Conservation (phyloP, 1,284 basidiomycete species). For the Boletus sp. region DNA sequence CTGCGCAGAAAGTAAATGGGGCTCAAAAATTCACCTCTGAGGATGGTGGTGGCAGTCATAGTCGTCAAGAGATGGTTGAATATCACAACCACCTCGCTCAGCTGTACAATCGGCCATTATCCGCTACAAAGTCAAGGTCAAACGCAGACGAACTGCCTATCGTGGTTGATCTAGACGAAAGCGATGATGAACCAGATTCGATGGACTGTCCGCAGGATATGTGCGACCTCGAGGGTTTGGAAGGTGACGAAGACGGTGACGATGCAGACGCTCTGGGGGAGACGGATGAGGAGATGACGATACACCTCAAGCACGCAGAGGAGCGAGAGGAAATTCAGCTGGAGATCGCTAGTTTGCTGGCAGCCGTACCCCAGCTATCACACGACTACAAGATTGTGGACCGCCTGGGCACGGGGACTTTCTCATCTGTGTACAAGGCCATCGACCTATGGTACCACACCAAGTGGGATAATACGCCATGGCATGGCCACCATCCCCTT, state of each 20-base stretch:
- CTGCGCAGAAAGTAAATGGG: conserved; percentile 30
- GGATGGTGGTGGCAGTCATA: conserved; percentile 40
- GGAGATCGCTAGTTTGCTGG: conserved; percentile 68
- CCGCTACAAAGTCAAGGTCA: conserved; percentile 19
- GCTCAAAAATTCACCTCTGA: conserved; percentile 29
- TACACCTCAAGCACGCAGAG: conserved; percentile 54
- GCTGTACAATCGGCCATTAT: conserved; percentile 27
- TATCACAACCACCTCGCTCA: conserved; percentile 54
- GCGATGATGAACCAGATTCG: conserved; percentile 46
- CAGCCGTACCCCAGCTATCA: conserved; percentile 57
- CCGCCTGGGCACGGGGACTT: conserved; percentile 93
- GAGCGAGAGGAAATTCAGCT: conserved; percentile 72
- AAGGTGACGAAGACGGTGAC: conserved; percentile 37
- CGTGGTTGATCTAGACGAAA: conserved; percentile 46
- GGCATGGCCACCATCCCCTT: conserved; percentile 67
- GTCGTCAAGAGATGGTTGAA: conserved; percentile 37
- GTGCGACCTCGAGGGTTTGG: conserved; percentile 34
- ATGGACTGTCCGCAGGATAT: conserved; percentile 36
- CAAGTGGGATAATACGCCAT: conserved; percentile 79
- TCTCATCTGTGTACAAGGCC: conserved; percentile 98
- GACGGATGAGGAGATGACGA: conserved; percentile 56
- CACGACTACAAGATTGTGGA: conserved; percentile 84
- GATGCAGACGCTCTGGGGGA: conserved; percentile 35
- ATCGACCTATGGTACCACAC: conserved; percentile 74
- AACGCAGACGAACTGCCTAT: conserved; percentile 26